Evolutionary conservation across 1,139 yeast species (phyloP).

Genomic region (Debaryomycetaceae sp.): DNA sequence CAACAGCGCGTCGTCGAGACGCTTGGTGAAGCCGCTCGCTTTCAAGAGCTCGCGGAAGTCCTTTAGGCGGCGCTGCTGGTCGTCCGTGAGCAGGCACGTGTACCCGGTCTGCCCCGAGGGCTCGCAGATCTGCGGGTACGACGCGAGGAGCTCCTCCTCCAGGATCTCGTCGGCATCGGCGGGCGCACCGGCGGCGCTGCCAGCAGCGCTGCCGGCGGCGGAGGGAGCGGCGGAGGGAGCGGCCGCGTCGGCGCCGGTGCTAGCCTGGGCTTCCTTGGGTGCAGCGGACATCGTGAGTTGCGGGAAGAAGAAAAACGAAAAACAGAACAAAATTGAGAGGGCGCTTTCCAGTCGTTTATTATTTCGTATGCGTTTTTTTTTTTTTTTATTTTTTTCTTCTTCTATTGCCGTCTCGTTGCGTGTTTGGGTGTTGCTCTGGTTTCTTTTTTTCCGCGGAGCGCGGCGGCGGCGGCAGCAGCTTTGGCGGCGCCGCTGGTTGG

Average conservation of each 20-base stretch:
- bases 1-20: constrained; percentile 87
- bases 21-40: constrained; percentile 62
- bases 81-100: constrained; percentile 73
- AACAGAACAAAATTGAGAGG: too few species aligned
- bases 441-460: too few species aligned
- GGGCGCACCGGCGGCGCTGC: constrained; percentile 1
- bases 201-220: constrained; percentile 5
- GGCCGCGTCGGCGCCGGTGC: constrained; percentile 2
- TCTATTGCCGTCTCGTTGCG: too few species aligned
- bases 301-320: background rate
- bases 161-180: constrained; percentile 8
- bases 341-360: too few species aligned
- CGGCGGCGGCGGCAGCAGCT: too few species aligned
- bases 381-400: too few species aligned
- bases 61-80: constrained; percentile 58
- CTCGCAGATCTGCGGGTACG: constrained; percentile 69
- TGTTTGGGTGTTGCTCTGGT: too few species aligned
- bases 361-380: too few species aligned
- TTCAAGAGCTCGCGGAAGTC: constrained; percentile 55
- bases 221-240: constrained; percentile 1
- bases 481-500: too few species aligned
- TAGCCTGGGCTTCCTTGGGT: constrained; percentile 1
- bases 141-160: constrained; percentile 33
- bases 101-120: constrained; percentile 64
- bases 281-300: constrained; percentile 4